Evolutionary conservation across 768 basidiomycete genomes (phyloP), one percentile per base, ranked within the genome.

Genomic region (Amylocystis lapponica): DNA sequence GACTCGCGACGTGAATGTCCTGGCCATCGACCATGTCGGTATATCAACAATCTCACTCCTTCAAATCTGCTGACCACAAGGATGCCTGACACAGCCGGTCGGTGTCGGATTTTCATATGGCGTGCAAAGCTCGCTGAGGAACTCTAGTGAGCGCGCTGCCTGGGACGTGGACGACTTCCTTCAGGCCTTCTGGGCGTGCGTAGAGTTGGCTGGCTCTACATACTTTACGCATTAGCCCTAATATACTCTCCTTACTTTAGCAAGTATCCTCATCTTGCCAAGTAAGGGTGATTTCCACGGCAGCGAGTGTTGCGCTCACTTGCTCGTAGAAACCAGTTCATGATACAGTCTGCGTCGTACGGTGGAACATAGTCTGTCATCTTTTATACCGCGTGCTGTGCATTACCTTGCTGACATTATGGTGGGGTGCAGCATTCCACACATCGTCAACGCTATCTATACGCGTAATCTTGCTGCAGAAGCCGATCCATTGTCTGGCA

Each of bases 151-250:
- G 22, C 16, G 37, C 16, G 37, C 37, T 25, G 37, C 37, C 19
- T 39, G 37, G 37, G 37, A 39, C 23, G 19, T 39, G 22, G 37
- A 39, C 27, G 37, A 39, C 37, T 39, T 39, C 10, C 22, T 39
- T n/a, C 37, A 26, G 8, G 8, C 7, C 13, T 8, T 7, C 13
- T 30, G 29, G 19, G 16, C 16, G 16, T 34, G 16, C 19, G 16
- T 34, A 10, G 13, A 34, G 7, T 34, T 17, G 16, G 8, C 13
- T 34, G 16, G 13, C 8, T 34, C 29, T n/a, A n/a, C n/a, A n/a
- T n/a, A n/a, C n/a, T n/a, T n/a, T n/a, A n/a, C n/a, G n/a, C n/a
- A n/a, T n/a, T n/a, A n/a, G n/a, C n/a, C n/a, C n/a, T n/a, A n/a
- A n/a, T n/a, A n/a, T n/a, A n/a, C n/a, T n/a, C n/a, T n/a, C n/a